These are phyloP conservation scores for Calonectria fujianensis DNA, from an alignment of 2,329 filamentous ascomycete species.

Conservation along the genomic window DNA sequence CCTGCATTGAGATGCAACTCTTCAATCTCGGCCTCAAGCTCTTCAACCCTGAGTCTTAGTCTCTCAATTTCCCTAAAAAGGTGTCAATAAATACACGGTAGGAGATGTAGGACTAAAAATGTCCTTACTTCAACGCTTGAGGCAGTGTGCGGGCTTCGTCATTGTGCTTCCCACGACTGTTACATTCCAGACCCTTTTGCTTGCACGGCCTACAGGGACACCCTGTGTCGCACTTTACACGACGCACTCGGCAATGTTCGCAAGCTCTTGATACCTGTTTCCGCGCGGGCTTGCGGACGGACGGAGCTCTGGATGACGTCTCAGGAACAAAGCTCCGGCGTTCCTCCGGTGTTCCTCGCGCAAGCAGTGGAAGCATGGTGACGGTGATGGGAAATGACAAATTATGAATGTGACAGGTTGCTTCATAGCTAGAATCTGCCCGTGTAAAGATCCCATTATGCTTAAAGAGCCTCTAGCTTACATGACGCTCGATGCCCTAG, in stretches of 20 bases:
- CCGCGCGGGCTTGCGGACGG: conserved; percentile 37
- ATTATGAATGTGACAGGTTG: not conserved
- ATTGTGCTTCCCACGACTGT: conserved; percentile 40
- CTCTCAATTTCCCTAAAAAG: conserved; percentile 58
- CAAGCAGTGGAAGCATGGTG: conserved; percentile 37
- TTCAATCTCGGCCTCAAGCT: conserved; percentile 56
- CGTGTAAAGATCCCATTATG: not conserved
- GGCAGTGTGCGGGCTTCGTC: conserved; percentile 43
- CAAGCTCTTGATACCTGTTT: conserved; percentile 52
- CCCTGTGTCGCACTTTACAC: conserved; percentile 51
- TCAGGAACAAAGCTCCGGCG: conserved; percentile 26
- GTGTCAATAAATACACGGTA: not conserved
- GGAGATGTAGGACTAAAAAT: not conserved
- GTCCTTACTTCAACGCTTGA: conserved; percentile 42
- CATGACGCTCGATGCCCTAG: conserved; percentile 16
- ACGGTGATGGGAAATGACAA: conserved; percentile 1
- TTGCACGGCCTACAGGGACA: conserved; percentile 45
- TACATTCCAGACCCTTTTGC: conserved; percentile 39
- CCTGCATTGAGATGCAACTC: not conserved
- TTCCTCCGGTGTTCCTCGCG: conserved; percentile 37
- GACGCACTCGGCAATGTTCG: conserved; percentile 48
- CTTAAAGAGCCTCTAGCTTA: conserved; percentile 22
- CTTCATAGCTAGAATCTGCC: not conserved
- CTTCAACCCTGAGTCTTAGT: conserved; percentile 55
- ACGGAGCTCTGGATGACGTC: not conserved